Base-by-base conservation (phyloP, 768 basidiomycete genomes). In the Pleurotus platypus region DNA sequence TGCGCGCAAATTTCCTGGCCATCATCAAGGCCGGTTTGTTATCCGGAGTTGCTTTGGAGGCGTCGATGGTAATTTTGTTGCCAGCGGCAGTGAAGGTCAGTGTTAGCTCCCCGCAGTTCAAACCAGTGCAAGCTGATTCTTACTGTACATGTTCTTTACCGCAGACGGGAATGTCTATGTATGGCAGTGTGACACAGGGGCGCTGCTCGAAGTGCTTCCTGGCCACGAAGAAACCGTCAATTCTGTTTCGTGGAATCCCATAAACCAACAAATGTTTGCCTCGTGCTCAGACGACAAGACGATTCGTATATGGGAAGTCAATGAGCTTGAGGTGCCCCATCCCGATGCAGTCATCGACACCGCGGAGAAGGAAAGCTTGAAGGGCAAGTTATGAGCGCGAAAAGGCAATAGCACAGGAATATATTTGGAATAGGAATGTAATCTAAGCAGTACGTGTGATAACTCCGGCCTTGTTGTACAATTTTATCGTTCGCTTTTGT, bases 221-320 rank as follows among this genome's bases (percentile, higher is more conserved):
- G 97, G 97, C 0, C 96, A 98, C 64, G 86, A 75, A 57, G 94
- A 93, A 39, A 90, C 88, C 60, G 95, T 99, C 59, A 99, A 98
- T 69, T 87, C 90, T 13, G 95, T 98, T 13, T 89, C 94, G 35
- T 99, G 97, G 97, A 95, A 97, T 70, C 94, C 93, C n/a, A 78
- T 78, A 49, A 89, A 93, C 67, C 82, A 86, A 62, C 84, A 87
- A 57, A 90, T 98, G 87, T 98, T 98, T 74, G 97, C 96, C 26
- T 94, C 92, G 42, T 97, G 93, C 70, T 93, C 93, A 43, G 96
- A 99, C 68, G 96, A 99, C 72, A 74, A 77, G 55, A 92, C 89
- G 15, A 85, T 98, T 63, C 85, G 93, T 58, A 87, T 95, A 77
- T 96, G 94, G 94, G 90, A 92, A 71, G 76, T 83, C 43, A 73